phyloP scores from a whole-genome alignment of 2,329 filamentous ascomycete species.

The Claviceps sp. region DNA sequence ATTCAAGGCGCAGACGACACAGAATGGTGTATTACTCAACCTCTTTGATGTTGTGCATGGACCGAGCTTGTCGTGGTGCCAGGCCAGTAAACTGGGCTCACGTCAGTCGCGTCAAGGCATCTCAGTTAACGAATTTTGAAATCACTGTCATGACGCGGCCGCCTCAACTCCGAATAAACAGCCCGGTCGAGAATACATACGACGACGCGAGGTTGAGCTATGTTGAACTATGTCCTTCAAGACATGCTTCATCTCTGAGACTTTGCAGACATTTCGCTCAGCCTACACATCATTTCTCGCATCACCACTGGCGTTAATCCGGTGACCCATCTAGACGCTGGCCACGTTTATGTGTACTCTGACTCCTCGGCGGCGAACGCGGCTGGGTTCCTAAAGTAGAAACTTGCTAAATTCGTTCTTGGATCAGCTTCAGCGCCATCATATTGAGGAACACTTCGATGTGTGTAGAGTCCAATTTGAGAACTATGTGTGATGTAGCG shows the following conservation, averaged over 20 bases:
- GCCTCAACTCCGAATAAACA: conserved; percentile 26
- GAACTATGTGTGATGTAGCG: conserved; percentile 21
- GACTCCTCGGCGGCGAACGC: conserved; percentile 22
- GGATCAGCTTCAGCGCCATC: conserved; percentile 27
- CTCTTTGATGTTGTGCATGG: conserved; percentile 34
- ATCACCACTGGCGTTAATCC: conserved; percentile 24
- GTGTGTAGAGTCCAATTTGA: conserved; percentile 27
- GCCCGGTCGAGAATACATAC: conserved; percentile 22
- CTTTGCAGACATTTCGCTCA: conserved; percentile 31
- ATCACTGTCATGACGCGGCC: conserved; percentile 32
- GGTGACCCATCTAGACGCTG: conserved; percentile 27
- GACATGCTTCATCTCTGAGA: conserved; percentile 28
- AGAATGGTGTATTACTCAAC: conserved; percentile 26
- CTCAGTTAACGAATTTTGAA: conserved; percentile 32
- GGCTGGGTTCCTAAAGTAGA: conserved; percentile 22
- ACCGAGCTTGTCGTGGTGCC: conserved; percentile 34
- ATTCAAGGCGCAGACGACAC: conserved; percentile 20
- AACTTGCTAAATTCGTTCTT: conserved; percentile 30
- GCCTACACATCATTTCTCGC: conserved; percentile 23
- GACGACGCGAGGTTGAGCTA: conserved; percentile 28
- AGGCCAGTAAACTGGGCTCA: conserved; percentile 23
- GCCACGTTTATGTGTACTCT: conserved; percentile 27
- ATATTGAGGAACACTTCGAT: conserved; percentile 27
- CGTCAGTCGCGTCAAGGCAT: conserved; percentile 31
- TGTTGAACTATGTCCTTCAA: conserved; percentile 31